Percentiles rank a stretch among this genome's conserved stretches.
These are phyloP conservation scores for Chenopodium berlandieri DNA, from an alignment of 148 eudicot species.

Conservation along the genomic window DNA sequence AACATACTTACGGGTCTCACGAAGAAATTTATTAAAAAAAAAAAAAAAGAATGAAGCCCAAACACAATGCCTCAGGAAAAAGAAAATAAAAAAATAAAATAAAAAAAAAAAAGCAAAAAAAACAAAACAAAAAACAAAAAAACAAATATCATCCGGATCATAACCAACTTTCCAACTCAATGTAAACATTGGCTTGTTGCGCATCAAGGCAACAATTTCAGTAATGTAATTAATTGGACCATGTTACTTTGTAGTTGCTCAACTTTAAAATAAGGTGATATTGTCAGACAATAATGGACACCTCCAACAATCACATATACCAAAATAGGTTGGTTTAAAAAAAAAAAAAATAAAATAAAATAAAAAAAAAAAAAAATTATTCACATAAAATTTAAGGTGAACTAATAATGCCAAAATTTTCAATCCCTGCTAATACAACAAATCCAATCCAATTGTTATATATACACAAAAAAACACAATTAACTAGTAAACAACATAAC, in stretches of 20 bases:
- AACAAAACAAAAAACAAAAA: neutral
- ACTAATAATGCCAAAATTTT: neutral
- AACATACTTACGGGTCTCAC: neutral
- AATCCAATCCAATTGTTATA: neutral
- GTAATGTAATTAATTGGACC: too few species aligned
- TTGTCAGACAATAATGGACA: neutral
- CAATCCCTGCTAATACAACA: neutral
- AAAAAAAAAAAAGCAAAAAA: neutral
- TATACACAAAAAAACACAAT: neutral
- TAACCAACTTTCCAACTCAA: neutral
- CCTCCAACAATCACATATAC: neutral
- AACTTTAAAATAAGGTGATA: neutral
- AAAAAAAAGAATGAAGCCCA: neutral
- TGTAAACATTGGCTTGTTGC: neutral
- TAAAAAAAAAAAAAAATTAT: too few species aligned
- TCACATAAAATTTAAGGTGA: neutral
- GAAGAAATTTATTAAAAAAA: too few species aligned
- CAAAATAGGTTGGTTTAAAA: neutral
- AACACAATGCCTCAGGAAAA: neutral
- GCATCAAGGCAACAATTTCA: neutral
- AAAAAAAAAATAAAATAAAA: too few species aligned
- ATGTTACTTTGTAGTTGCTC: neutral
- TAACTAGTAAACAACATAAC: neutral
- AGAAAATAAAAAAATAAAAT: too few species aligned
- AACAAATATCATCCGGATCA: neutral